Percentiles rank a stretch among this genome's conserved stretches.
phyloP scores from a whole-genome alignment of 768 basidiomycete genomes.

The Pluteus cervinus region DNA sequence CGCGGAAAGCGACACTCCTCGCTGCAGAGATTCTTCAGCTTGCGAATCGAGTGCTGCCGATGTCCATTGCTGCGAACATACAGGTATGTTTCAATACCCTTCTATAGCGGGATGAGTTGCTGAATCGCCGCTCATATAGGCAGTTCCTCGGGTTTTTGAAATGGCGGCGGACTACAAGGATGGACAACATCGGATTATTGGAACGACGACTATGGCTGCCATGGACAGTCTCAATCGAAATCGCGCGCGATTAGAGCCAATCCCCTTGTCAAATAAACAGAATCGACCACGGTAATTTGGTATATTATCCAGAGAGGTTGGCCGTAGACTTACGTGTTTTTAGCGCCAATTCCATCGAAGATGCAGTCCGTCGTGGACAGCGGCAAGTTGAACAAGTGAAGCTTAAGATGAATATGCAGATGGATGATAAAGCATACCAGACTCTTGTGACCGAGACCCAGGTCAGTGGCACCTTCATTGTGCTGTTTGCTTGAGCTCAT shows the following conservation, averaged over 20 bases:
- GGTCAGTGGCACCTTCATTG: constrained; percentile 30
- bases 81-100: constrained; percentile 44
- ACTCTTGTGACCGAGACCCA: constrained; percentile 80
- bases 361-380: constrained; percentile 82
- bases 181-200: constrained; percentile 74
- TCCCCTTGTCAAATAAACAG: constrained; percentile 43
- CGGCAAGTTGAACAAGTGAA: constrained; percentile 87
- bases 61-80: constrained; percentile 74
- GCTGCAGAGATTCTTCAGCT: constrained; percentile 89
- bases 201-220: constrained; percentile 76
- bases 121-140: constrained; percentile 31
- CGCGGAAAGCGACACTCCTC: constrained; percentile 84
- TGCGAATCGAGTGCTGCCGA: constrained; percentile 81
- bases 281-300: constrained; percentile 54
- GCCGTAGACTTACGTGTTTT: background rate
- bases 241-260: constrained; percentile 62
- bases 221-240: constrained; percentile 96
- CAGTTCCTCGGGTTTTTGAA: constrained; percentile 78
- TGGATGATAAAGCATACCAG: constrained; percentile 94
- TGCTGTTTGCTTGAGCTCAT: background rate
- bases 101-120: background rate
- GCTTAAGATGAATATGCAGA: constrained; percentile 85
- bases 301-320: background rate
- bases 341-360: constrained; percentile 80
- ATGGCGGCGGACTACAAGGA: constrained; percentile 79